These are phyloP conservation scores for Lecanicillium sp. DNA, from an alignment of 2,329 filamentous ascomycete species.

Conservation along the genomic window DNA sequence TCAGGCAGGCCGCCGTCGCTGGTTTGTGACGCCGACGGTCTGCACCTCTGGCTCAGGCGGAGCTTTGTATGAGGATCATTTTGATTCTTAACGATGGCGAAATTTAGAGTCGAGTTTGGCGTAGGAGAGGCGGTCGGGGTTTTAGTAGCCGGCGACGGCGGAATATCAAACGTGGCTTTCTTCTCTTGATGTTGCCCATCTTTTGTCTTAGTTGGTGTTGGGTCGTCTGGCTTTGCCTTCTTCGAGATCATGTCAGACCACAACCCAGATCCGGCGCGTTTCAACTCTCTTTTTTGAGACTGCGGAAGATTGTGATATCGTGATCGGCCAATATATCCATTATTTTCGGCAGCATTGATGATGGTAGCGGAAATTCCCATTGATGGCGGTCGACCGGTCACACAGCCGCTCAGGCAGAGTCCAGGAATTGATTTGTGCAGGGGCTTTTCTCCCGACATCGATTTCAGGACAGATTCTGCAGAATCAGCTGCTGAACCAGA, in stretches of 20 bases:
- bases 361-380: constrained; percentile 35
- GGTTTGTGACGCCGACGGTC: constrained; percentile 40
- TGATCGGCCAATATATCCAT: constrained; percentile 26
- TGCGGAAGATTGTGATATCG: constrained; percentile 12
- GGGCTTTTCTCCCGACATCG: neutral
- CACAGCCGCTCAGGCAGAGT: constrained; percentile 37
- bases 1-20: constrained; percentile 28
- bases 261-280: constrained; percentile 13
- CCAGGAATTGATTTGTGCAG: constrained; percentile 24
- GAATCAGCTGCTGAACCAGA: constrained; percentile 3
- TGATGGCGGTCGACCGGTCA: constrained; percentile 28
- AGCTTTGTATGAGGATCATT: constrained; percentile 57
- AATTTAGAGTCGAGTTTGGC: constrained; percentile 47
- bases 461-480: neutral
- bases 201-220: neutral
- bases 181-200: neutral
- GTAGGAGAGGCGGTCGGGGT: neutral
- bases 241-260: constrained; percentile 10
- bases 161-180: neutral
- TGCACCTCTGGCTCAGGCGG: constrained; percentile 60
- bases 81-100: constrained; percentile 72
- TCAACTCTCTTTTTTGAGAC: constrained; percentile 7
- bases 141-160: constrained; percentile 4
- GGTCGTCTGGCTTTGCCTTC: neutral
- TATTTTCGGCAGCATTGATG: constrained; percentile 34